A percentile compares a stretch with the other conserved stretches of the same genome.
phyloP scores from a whole-genome alignment of 495 filamentous ascomycete genomes.

The Mycothermus thermophilus region DNA sequence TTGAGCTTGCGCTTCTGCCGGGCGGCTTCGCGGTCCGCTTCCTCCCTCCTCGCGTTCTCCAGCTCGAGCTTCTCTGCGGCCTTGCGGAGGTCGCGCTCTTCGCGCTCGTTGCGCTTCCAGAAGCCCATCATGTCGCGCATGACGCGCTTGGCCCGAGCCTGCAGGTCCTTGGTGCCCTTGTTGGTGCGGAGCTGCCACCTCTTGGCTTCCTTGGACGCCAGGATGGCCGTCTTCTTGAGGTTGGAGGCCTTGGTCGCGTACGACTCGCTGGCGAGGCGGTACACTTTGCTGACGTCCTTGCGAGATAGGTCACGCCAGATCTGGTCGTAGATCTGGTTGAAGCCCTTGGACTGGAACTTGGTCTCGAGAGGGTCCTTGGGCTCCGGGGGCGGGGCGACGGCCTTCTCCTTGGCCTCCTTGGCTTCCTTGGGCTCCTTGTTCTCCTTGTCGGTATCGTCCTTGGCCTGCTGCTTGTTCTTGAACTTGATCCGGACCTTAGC shows the following conservation, averaged over 20 bases:
- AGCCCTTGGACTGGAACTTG: constrained; percentile 75
- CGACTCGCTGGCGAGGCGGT: constrained; percentile 69
- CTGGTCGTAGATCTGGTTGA: constrained; percentile 94
- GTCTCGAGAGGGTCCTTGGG: constrained; percentile 34
- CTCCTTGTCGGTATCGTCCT: constrained; percentile 32
- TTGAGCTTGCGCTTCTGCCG: constrained; percentile 97
- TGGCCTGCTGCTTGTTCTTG: constrained; percentile 19
- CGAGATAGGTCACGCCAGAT: constrained; percentile 92
- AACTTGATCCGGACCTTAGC: constrained; percentile 45
- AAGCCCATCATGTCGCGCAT: constrained; percentile 99
- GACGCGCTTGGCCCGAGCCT: constrained; percentile 88
- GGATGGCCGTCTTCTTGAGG: constrained; percentile 88
- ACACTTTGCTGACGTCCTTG: constrained; percentile 88
- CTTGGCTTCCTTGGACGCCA: constrained; percentile 93
- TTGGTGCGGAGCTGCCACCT: constrained; percentile 96
- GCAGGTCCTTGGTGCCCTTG: constrained; percentile 95
- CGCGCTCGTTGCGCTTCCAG: constrained; percentile 98
- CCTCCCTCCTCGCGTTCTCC: constrained; percentile 89
- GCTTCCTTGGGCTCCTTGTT: constrained; percentile 33
- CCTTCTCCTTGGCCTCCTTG: constrained; percentile 50
- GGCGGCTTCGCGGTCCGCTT: constrained; percentile 92
- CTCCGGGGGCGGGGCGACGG: constrained; percentile 43
- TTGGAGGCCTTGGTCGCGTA: constrained; percentile 78
- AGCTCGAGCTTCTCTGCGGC: constrained; percentile 91
- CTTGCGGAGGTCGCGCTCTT: constrained; percentile 88